These are phyloP conservation scores for Pseudoscleropodium purum DNA, from an alignment of 225 moss, liverwort and hornwort species.

Conservation along the genomic window DNA sequence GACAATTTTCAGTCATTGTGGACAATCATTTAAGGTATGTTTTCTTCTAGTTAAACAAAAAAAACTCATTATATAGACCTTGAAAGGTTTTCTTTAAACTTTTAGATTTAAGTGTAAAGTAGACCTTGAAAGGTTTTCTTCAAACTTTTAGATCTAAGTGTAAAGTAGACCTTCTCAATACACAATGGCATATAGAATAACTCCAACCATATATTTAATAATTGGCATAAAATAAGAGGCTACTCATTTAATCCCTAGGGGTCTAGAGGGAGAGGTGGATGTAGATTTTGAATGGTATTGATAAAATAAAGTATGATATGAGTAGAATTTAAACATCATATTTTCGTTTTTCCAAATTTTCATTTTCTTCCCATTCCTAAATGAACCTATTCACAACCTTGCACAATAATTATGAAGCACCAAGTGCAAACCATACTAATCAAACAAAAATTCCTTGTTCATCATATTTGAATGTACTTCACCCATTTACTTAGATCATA, in stretches of 20 bases:
- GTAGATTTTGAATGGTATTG: background rate
- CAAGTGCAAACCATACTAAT: background rate
- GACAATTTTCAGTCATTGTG: too few species aligned
- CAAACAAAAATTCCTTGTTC: background rate
- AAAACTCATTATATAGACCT: background rate
- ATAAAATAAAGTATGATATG: background rate
- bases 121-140: background rate
- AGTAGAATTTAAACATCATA: background rate
- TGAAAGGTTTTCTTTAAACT: too few species aligned
- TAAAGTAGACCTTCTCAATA: background rate
- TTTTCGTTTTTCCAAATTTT: background rate
- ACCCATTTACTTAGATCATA: too few species aligned
- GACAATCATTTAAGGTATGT: too few species aligned
- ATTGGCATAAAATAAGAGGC: background rate
- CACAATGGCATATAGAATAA: background rate
- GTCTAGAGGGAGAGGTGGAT: background rate
- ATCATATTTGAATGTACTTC: background rate
- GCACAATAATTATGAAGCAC: background rate
- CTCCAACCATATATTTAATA: background rate
- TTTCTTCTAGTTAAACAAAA: background rate
- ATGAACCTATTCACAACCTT: background rate
- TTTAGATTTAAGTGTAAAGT: too few species aligned
- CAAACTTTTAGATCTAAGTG: background rate
- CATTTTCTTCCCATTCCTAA: background rate
- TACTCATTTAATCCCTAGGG: background rate